Evolutionary conservation across 179 eudicot genomes (phyloP), one percentile per base, ranked within the genome.

Genomic region (Pouteria campechiana): DNA sequence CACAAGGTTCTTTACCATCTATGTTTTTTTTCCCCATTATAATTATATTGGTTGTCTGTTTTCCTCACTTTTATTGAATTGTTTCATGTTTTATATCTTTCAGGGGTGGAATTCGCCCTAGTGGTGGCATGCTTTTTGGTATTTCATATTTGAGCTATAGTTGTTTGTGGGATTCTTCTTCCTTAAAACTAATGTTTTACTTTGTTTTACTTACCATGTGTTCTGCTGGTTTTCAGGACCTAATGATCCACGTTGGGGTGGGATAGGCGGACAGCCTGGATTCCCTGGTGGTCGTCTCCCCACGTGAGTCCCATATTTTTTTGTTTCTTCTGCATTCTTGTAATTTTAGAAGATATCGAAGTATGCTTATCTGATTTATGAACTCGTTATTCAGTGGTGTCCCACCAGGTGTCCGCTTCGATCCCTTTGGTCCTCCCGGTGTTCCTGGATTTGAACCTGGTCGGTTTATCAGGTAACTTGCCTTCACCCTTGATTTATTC

Each of bases 371-470:
- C 57, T 31, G 19, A 9, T 3, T 38, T 31, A 7, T 14, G 14
- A 14, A 41, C 34, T 53, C 37, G 37, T 58, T 27, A 42, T 36
- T 44, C 78, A 87, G 96, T 43, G 83, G 74, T 48, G 66, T 69
- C 29, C 83, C 87, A 5, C 97, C 89, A 0, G 93, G 97, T 48
- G 95, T 85, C 39, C 83, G 89, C 11, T 89, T 75, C 61, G 97
- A 89, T 72, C 97, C 97, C 12, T 81, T 44, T 67, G 97, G 97
- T 20, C 97, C 95, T 5, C 97, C 95, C 27, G 79, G 64, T 19
- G 76, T 89, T 32, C 97, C 95, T 33, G 95, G 97, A 42, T 85
- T 85, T 60, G 97, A 79, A 61, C 97, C 95, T 32, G 58, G 50
- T 24, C 73, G 74, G 17, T 77, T 80, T 58, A 48, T 64, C 54